phyloP scores from a whole-genome alignment of 106 monocot species.

The Vanilla planifolia region DNA sequence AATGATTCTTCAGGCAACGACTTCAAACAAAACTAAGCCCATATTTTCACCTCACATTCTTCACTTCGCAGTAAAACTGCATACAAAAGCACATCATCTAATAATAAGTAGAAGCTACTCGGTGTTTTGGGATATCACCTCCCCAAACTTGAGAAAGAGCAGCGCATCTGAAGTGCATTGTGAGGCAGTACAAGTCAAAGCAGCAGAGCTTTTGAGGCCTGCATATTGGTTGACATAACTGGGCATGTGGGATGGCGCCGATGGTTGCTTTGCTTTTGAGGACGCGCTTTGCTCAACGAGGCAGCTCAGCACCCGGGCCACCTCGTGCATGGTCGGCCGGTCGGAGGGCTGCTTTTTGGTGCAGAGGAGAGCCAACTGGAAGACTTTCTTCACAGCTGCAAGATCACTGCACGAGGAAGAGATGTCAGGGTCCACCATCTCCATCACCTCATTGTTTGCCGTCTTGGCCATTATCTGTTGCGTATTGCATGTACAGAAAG shows the following conservation, averaged over 20 bases:
- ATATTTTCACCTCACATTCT: not conserved
- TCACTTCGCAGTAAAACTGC: not conserved
- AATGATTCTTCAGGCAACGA: no score
- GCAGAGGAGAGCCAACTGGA: constrained; percentile 91
- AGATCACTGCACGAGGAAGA: constrained; percentile 65
- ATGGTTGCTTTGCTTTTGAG: constrained; percentile 9
- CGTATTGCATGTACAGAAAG: no score
- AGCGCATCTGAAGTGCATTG: constrained; percentile 66
- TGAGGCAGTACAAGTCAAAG: constrained; percentile 41
- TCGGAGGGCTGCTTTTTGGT: constrained; percentile 83
- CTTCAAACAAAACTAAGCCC: no score
- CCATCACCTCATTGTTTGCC: constrained; percentile 75
- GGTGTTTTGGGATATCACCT: constrained; percentile 84
- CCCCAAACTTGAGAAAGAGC: constrained; percentile 86
- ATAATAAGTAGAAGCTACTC: not conserved
- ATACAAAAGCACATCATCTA: no score
- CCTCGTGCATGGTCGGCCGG: constrained; percentile 93
- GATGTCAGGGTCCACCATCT: constrained; percentile 70
- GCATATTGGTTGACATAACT: constrained; percentile 65
- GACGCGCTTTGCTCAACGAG: constrained; percentile 33
- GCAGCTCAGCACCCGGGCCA: constrained; percentile 64
- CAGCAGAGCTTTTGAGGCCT: constrained; percentile 44
- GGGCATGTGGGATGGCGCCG: constrained; percentile 18
- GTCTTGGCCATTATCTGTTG: constrained; percentile 81
- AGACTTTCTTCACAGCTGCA: constrained; percentile 58